Evolutionary conservation across 202 grass and related monocot species (phyloP).

Genomic region (Dendrocalamus latiflorus): DNA sequence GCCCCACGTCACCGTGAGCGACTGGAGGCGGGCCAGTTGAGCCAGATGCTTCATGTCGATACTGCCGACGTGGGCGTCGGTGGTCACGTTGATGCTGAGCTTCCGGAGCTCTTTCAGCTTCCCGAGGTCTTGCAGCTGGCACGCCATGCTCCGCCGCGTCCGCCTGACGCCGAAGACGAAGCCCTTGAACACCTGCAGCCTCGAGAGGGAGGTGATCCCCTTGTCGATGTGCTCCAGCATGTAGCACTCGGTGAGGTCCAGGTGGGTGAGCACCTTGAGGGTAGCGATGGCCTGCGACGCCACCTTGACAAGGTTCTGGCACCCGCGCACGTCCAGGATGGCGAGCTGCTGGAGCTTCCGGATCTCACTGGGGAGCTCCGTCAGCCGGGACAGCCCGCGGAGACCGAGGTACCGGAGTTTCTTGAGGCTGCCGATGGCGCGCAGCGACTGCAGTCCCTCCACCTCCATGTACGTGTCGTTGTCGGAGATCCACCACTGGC

Average conservation of each 20-base stretch:
- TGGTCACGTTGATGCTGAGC: slow-evolving; percentile 44
- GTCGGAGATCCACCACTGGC: slow-evolving; percentile 27
- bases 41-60: not conserved
- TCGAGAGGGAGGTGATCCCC: not conserved
- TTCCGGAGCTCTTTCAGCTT: slow-evolving; percentile 31
- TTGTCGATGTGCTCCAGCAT: slow-evolving; percentile 39
- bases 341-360: not conserved
- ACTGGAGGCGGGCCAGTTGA: not conserved
- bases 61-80: not conserved
- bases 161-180: slow-evolving; percentile 24
- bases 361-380: slow-evolving; percentile 20
- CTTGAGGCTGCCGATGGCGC: not conserved
- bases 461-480: slow-evolving; percentile 39
- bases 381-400: slow-evolving; percentile 41
- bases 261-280: slow-evolving; percentile 17
- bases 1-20: slow-evolving; percentile 51
- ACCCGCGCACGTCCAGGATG: slow-evolving; percentile 47
- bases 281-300: not conserved
- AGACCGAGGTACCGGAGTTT: slow-evolving; percentile 47
- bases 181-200: slow-evolving; percentile 51
- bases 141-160: not conserved
- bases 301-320: slow-evolving; percentile 42
- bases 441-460: not conserved
- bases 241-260: slow-evolving; percentile 57
- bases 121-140: not conserved